phyloP scores from a whole-genome alignment of 2,329 filamentous ascomycete genomes.

The Aspergillus tanneri region DNA sequence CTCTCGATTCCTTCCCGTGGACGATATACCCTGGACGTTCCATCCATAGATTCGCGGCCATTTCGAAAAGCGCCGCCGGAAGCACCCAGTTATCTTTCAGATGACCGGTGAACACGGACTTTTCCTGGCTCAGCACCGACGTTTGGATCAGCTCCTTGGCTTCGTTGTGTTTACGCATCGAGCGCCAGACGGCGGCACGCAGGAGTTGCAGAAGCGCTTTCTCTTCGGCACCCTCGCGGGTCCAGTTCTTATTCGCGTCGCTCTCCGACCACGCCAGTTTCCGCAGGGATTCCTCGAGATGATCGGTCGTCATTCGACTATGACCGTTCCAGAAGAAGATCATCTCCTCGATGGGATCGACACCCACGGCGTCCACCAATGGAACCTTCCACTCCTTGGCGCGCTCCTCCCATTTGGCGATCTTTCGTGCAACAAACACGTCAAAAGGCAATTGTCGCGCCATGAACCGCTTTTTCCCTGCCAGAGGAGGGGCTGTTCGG shows the following conservation, averaged over 20 bases:
- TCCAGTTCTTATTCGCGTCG: conserved; percentile 55
- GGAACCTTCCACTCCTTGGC: conserved; percentile 65
- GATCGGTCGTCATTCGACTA: conserved; percentile 69
- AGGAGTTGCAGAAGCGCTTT: conserved; percentile 66
- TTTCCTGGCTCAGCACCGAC: conserved; percentile 62
- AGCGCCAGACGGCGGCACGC: conserved; percentile 64
- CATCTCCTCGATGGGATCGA: conserved; percentile 85
- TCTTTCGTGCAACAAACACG: conserved; percentile 76
- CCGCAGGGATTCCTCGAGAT: conserved; percentile 63
- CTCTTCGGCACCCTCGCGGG: conserved; percentile 57
- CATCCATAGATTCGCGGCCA: conserved; percentile 77
- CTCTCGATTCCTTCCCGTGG: conserved; percentile 20
- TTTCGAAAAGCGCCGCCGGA: conserved; percentile 81
- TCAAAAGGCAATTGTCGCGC: conserved; percentile 87
- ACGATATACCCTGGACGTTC: conserved; percentile 52
- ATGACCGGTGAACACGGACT: conserved; percentile 52
- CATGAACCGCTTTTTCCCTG: conserved; percentile 88
- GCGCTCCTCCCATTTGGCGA: conserved; percentile 82
- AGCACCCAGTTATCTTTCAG: conserved; percentile 59
- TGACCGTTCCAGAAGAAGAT: conserved; percentile 89
- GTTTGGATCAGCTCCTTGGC: conserved; percentile 64
- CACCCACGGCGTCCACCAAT: conserved; percentile 75
- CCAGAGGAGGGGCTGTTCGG: conserved; percentile 67
- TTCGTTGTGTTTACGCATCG: conserved; percentile 61
- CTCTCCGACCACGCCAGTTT: conserved; percentile 68